These are phyloP conservation scores for Mentha longifolia DNA, from an alignment of 257 asterid genomes.

Conservation along the genomic window DNA sequence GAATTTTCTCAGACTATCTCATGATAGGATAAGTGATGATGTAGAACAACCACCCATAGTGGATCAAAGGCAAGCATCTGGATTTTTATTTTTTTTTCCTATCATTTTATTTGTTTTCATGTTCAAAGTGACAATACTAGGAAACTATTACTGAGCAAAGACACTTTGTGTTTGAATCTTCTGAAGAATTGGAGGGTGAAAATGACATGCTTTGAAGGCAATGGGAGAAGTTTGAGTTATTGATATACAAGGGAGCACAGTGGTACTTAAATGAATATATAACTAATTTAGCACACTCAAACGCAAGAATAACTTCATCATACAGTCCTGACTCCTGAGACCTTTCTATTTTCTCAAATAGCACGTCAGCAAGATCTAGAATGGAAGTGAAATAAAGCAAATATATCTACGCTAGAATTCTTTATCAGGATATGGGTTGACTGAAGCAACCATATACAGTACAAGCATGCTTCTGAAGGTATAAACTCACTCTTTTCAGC, in stretches of 20 bases:
- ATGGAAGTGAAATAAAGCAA: not conserved
- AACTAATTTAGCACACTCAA: no score
- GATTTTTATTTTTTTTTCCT: not conserved
- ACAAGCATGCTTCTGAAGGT: slow-evolving; percentile 1
- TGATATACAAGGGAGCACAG: slow-evolving; percentile 1
- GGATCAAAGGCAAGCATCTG: not conserved
- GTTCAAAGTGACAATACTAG: not conserved
- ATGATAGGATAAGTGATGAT: not conserved
- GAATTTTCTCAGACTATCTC: not conserved
- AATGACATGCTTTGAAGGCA: not conserved
- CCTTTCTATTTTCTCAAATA: no score
- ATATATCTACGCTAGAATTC: no score
- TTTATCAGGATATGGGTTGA: not conserved
- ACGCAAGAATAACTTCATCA: no score
- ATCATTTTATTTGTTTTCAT: not conserved
- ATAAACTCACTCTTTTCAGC: slow-evolving; percentile 48
- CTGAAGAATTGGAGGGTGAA: not conserved
- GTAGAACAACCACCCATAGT: not conserved
- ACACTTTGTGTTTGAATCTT: not conserved
- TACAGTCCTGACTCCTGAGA: no score
- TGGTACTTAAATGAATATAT: no score
- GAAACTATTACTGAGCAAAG: not conserved
- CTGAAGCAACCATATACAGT: not conserved
- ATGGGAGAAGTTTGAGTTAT: not conserved
- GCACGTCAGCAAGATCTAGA: no score